Conservation (phyloP, 345 rosid genomes). For the Erodium maritimum region DNA sequence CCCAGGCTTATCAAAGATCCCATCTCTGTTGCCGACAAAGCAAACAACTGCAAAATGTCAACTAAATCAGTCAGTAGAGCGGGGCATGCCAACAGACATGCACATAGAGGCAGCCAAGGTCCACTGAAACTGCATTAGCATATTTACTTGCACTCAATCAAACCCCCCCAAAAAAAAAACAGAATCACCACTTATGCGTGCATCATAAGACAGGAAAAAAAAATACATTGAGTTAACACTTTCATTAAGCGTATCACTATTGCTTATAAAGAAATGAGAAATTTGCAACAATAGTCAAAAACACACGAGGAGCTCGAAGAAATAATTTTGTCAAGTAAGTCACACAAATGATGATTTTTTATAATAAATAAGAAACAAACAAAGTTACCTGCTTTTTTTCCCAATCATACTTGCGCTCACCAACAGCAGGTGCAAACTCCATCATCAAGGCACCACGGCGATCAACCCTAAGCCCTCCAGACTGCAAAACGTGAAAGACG, state of each 20-base stretch:
- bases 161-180: too few species aligned
- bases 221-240: background rate
- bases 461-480: constrained; percentile 32
- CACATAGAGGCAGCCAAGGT: background rate
- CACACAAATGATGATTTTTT: background rate
- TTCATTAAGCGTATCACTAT: background rate
- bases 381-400: constrained; percentile 61
- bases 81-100: too few species aligned
- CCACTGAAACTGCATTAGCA: background rate
- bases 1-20: constrained; percentile 80
- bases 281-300: background rate
- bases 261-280: background rate
- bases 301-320: background rate
- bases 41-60: constrained; percentile 46
- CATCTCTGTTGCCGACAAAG: constrained; percentile 78
- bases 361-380: background rate
- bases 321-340: background rate
- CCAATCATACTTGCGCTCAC: constrained; percentile 86
- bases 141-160: background rate
- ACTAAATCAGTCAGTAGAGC: constrained; percentile 9
- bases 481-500: constrained; percentile 20
- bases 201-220: background rate
- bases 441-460: constrained; percentile 70
- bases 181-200: background rate
- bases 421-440: constrained; percentile 69